Percentiles rank a stretch among this genome's conserved stretches.
Conservation (phyloP, 768 basidiomycete genomes). For the Clavaria fumosa region DNA sequence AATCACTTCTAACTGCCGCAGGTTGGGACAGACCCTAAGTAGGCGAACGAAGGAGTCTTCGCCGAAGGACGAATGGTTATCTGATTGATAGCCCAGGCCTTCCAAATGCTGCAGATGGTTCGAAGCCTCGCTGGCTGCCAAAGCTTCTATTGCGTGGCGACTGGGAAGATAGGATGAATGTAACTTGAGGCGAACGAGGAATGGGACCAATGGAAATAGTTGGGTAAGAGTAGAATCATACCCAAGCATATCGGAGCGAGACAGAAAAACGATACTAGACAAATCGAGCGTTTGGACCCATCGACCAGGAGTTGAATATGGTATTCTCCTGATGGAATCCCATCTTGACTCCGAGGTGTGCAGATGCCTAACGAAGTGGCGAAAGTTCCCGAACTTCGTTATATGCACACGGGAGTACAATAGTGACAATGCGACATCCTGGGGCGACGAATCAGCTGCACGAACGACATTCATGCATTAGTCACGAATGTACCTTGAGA, state of each 20-base stretch:
- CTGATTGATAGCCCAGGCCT: conserved; percentile 47
- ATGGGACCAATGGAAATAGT: conserved; percentile 55
- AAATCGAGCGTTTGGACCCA: conserved; percentile 74
- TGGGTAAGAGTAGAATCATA: conserved; percentile 49
- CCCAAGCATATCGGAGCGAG: conserved; percentile 32
- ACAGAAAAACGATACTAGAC: conserved; percentile 30
- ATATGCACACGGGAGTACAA: conserved; percentile 44
- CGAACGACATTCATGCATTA: too few species aligned
- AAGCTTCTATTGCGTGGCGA: conserved; percentile 35
- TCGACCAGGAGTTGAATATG: conserved; percentile 75
- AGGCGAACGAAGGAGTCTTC: conserved; percentile 47
- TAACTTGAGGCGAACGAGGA: conserved; percentile 37
- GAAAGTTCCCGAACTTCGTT: conserved; percentile 27
- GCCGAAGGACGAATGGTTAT: too few species aligned
- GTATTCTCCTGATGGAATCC: conserved; percentile 80
- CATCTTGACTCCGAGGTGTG: conserved; percentile 56
- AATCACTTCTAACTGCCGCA: conserved; percentile 50
- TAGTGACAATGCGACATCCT: conserved; percentile 56
- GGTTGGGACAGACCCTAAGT: conserved; percentile 34
- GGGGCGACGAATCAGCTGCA: conserved; percentile 1
- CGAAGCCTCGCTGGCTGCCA: conserved; percentile 37
- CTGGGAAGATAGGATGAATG: conserved; percentile 46
- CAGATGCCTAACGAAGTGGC: conserved; percentile 44
- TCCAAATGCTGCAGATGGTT: conserved; percentile 33
- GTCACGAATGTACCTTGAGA: conserved; percentile 32